phyloP scores from a whole-genome alignment of 371 early-diverging fungal genomes.

The Haplosporangium sp. region DNA sequence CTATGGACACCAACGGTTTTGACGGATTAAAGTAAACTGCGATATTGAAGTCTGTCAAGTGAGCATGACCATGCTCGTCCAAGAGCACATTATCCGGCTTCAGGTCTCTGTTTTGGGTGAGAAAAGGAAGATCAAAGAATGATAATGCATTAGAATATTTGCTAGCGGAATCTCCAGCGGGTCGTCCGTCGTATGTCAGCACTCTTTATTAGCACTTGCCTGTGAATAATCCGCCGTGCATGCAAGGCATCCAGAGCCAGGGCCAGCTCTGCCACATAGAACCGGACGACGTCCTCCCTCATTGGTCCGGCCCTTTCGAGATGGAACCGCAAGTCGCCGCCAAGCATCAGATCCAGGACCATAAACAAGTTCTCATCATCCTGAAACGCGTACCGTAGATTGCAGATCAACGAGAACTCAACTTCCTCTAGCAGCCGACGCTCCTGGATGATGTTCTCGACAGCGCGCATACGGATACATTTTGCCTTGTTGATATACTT shows the following conservation, averaged over 20 bases:
- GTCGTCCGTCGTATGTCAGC: too few species aligned
- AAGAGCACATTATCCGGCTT: conserved; percentile 95
- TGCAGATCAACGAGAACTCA: conserved; percentile 67
- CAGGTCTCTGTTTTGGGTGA: conserved; percentile 70
- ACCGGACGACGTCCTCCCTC: conserved; percentile 79
- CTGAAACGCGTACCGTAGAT: conserved; percentile 74
- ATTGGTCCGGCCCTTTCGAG: conserved; percentile 69
- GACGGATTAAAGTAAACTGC: conserved; percentile 70
- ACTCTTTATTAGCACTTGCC: conserved; percentile 49
- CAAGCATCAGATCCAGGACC: conserved; percentile 83
- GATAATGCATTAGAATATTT: too few species aligned
- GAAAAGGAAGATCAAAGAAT: not conserved
- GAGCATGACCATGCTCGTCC: conserved; percentile 87
- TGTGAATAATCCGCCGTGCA: conserved; percentile 66
- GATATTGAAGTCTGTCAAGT: conserved; percentile 92
- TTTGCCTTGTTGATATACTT: conserved; percentile 87
- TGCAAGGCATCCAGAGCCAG: conserved; percentile 80
- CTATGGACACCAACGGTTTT: conserved; percentile 74
- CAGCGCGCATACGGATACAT: conserved; percentile 74
- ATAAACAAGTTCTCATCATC: conserved; percentile 76
- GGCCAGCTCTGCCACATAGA: conserved; percentile 84
- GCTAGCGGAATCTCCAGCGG: too few species aligned
- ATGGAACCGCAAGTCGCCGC: conserved; percentile 91
- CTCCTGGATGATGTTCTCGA: conserved; percentile 80
- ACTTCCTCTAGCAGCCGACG: conserved; percentile 75